phyloP scores from a whole-genome alignment of 257 asterid genomes.

The Buddleja alternifolia region DNA sequence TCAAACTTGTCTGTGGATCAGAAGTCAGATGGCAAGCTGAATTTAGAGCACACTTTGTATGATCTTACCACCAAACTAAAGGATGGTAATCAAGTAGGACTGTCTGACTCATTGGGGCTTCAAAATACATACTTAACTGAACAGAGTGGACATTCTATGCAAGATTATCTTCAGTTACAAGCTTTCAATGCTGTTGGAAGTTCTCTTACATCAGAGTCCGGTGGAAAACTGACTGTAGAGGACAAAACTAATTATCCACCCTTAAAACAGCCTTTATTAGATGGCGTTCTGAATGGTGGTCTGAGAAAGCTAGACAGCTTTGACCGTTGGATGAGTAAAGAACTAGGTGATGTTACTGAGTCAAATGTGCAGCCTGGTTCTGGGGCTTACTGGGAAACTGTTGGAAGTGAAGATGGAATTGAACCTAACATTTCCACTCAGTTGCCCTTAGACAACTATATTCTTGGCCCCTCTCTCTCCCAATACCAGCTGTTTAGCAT shows the following conservation, averaged over 20 bases:
- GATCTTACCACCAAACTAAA: slow-evolving; percentile 45
- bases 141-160: slow-evolving; percentile 41
- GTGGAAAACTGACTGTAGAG: slow-evolving; percentile 44
- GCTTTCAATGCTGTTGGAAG: slow-evolving; percentile 43
- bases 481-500: slow-evolving; percentile 88
- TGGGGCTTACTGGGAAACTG: slow-evolving; percentile 76
- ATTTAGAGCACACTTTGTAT: slow-evolving; percentile 30
- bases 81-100: slow-evolving; percentile 43
- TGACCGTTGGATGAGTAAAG: slow-evolving; percentile 96
- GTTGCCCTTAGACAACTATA: slow-evolving; percentile 62
- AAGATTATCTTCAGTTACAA: slow-evolving; percentile 46
- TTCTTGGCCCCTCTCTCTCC: slow-evolving; percentile 78
- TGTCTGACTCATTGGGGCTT: slow-evolving; percentile 39
- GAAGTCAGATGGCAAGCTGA: slow-evolving; percentile 40
- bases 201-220: slow-evolving; percentile 42
- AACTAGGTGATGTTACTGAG: slow-evolving; percentile 89
- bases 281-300: slow-evolving; percentile 65
- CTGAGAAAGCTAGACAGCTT: slow-evolving; percentile 94
- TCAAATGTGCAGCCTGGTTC: slow-evolving; percentile 61
- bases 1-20: slow-evolving; percentile 59
- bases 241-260: slow-evolving; percentile 55
- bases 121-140: slow-evolving; percentile 39
- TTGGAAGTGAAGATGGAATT: slow-evolving; percentile 67
- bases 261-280: slow-evolving; percentile 64
- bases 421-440: slow-evolving; percentile 59